Percentiles rank a stretch among this genome's conserved stretches.
These are phyloP conservation scores for Starmerella ratchasimensis DNA, from an alignment of 805 yeast genomes.

Conservation along the genomic window DNA sequence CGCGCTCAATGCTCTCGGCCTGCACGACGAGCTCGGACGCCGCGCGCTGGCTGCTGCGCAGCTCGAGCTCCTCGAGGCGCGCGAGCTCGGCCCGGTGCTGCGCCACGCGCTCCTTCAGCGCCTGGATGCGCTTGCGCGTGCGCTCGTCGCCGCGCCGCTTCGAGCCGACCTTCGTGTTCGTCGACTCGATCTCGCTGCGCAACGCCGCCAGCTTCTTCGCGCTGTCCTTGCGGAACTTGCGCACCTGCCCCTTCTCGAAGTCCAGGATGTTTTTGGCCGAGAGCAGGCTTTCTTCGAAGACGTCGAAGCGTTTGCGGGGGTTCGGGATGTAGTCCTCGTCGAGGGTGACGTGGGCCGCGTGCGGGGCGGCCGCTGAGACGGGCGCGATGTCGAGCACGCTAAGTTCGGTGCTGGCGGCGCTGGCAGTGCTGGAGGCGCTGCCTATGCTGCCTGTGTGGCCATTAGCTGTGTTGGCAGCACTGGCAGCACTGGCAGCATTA, in stretches of 20 bases:
- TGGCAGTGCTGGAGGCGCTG: too few relatives aligned
- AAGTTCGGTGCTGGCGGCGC: too few relatives aligned
- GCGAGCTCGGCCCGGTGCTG: conserved; percentile 11
- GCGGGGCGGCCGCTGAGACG: too few relatives aligned
- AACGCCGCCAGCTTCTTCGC: conserved; percentile 5
- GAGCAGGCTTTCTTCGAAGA: conserved; percentile 4
- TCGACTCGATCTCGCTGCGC: conserved; percentile 11
- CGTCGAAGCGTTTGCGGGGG: conserved; percentile 5
- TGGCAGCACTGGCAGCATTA: too few relatives aligned
- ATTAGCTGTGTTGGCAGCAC: too few relatives aligned
- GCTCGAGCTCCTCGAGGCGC: neutral
- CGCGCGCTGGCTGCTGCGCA: conserved; percentile 4
- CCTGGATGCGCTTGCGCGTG: conserved; percentile 13
- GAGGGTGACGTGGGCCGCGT: neutral
- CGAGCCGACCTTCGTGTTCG: conserved; percentile 5
- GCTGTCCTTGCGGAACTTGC: conserved; percentile 12
- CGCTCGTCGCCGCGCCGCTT: conserved; percentile 16
- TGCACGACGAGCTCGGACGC: too few relatives aligned
- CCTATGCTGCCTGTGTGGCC: too few relatives aligned
- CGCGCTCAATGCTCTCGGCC: conserved; percentile 5
- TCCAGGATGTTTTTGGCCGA: conserved; percentile 2
- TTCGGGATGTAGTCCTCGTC: neutral
- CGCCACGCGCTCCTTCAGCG: conserved; percentile 12
- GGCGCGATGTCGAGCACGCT: too few relatives aligned
- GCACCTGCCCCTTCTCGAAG: conserved; percentile 5